Evolutionary conservation across 1,284 basidiomycete species (phyloP), one percentile per base, ranked within the genome.

Genomic region (Heliocybe sulcata): DNA sequence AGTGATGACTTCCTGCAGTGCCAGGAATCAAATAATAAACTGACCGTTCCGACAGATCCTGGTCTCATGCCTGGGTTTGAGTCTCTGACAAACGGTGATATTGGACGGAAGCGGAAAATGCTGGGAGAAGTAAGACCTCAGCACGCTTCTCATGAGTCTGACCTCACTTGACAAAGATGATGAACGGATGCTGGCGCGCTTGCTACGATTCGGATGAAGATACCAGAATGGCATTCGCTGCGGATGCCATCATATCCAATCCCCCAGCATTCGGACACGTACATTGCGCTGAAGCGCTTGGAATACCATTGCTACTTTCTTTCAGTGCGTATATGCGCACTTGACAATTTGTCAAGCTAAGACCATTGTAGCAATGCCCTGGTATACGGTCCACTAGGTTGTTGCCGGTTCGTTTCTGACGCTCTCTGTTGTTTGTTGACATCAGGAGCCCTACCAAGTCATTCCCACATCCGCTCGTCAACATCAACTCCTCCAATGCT

Each of bases 401-500:
- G 2, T 22, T 4, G 10, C 11, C 14, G 20, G 47, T 20, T 6
- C n/a, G 47, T n/a, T 26, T 4, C 16, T n/a, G 38, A 42, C n/a
- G 38, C 12, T 42, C 38, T 4, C 22, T 49, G 20, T n/a, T 8
- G n/a, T 26, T 25, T 22, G 20, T 45, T 16, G 54, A 29, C 20
- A 8, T 12, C 45, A 76, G 75, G 76, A 72, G 70, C 45, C 76
- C 83, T 0, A 87, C 85, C 0, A 73, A 76, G 1, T 69, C 75
- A 2, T 87, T 87, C 63, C 77, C 81, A 0, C 85, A 89, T 61
- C 83, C 83, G 8, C 69, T 85, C 9, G 82, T 84, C 54, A 81
- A 79, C 56, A 72, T 84, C 58, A 71, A 73, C 51, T 65, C 69
- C 9, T 76, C 76, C 1, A 82, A 83, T 57, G 78, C 80, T 1